A percentile compares a stretch with the other conserved stretches of the same genome.
Evolutionary conservation across 192 early-diverging fungal species (phyloP).

Genomic region (Backusella liffmaniae): DNA sequence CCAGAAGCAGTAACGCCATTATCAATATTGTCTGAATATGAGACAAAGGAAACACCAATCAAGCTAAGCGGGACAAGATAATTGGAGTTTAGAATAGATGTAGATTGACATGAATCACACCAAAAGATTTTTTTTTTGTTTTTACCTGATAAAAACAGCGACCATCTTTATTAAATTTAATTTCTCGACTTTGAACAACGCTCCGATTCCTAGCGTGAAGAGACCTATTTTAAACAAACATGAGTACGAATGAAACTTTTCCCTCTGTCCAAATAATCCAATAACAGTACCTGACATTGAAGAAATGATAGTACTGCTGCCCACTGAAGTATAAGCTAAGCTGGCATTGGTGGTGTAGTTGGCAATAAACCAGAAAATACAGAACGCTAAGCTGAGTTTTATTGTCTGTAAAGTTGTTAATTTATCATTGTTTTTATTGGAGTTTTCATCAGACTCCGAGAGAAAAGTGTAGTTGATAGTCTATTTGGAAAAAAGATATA

Average conservation of each 20-base stretch:
- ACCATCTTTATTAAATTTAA: conserved; percentile 53
- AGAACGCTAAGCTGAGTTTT: conserved; percentile 63
- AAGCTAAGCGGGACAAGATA: conserved; percentile 41
- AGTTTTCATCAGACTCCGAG: neutral
- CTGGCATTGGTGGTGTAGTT: conserved; percentile 73
- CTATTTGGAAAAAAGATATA: neutral
- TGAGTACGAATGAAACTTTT: neutral
- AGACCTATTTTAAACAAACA: conserved; percentile 39
- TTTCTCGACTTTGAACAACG: conserved; percentile 56
- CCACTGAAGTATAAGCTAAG: conserved; percentile 72
- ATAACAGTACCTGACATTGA: conserved; percentile 58
- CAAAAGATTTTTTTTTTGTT: neutral
- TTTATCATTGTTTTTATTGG: neutral
- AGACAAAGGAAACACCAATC: conserved; percentile 65
- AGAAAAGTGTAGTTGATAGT: neutral
- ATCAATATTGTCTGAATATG: conserved; percentile 43
- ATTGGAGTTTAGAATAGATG: neutral
- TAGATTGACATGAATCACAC: neutral
- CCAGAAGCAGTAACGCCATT: conserved; percentile 20
- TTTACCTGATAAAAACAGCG: conserved; percentile 57
- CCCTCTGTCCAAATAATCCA: neutral
- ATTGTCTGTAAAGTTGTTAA: conserved; percentile 44
- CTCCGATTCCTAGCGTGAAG: conserved; percentile 72
- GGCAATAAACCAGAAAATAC: conserved; percentile 77
- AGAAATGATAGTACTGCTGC: conserved; percentile 70